Conservation (phyloP, 2,329 filamentous ascomycete genomes). For the Dactylellina leptospora region DNA sequence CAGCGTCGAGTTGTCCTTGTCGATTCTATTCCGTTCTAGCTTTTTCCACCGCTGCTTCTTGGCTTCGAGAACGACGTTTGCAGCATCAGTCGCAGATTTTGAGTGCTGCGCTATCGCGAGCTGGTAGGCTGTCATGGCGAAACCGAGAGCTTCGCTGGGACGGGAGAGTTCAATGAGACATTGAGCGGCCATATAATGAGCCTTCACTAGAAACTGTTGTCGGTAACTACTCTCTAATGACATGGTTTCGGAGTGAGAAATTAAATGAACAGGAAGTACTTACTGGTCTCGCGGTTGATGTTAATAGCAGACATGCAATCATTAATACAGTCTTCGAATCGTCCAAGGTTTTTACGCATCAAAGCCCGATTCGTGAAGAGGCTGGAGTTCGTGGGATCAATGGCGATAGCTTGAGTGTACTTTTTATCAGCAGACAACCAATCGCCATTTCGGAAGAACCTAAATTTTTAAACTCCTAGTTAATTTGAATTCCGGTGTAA, state of each 20-base stretch:
- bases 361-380: slow-evolving; percentile 92
- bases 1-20: slow-evolving; percentile 69
- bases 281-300: slow-evolving; percentile 68
- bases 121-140: slow-evolving; percentile 76
- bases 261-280: not conserved
- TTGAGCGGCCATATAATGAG: slow-evolving; percentile 62
- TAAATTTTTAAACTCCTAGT: slow-evolving; percentile 55
- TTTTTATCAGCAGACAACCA: slow-evolving; percentile 72
- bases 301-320: slow-evolving; percentile 81
- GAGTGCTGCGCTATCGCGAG: slow-evolving; percentile 72
- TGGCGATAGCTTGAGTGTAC: slow-evolving; percentile 75
- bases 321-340: slow-evolving; percentile 77
- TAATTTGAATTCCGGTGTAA: slow-evolving; percentile 56
- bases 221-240: too few species aligned
- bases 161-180: slow-evolving; percentile 79
- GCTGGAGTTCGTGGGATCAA: slow-evolving; percentile 76
- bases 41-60: slow-evolving; percentile 89
- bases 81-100: slow-evolving; percentile 75
- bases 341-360: slow-evolving; percentile 76
- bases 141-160: slow-evolving; percentile 75
- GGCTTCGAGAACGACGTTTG: slow-evolving; percentile 76
- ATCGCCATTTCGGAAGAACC: slow-evolving; percentile 71
- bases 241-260: not conserved
- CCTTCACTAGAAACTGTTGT: slow-evolving; percentile 41
- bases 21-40: slow-evolving; percentile 70